Conservation (phyloP, 2,329 filamentous ascomycete genomes). For the Aspergillus sp. region DNA sequence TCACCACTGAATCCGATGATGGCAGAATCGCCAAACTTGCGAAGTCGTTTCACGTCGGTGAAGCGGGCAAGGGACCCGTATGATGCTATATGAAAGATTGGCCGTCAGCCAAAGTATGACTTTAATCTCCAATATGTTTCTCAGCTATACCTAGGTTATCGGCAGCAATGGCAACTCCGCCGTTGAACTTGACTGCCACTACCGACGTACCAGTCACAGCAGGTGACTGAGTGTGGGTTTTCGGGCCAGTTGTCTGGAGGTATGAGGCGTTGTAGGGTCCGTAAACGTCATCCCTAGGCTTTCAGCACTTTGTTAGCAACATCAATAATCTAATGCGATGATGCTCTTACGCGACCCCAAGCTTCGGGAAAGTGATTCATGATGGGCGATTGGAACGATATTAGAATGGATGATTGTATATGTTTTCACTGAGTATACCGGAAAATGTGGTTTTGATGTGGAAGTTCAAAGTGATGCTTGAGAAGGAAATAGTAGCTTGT, state of each 20-base stretch:
- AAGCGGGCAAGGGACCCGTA: slow-evolving; percentile 97
- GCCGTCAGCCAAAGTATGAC: background rate
- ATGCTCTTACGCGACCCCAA: slow-evolving; percentile 61
- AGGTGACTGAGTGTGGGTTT: slow-evolving; percentile 85
- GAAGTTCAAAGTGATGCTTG: slow-evolving; percentile 8
- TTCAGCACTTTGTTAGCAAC: slow-evolving; percentile 41
- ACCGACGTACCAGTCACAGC: slow-evolving; percentile 97
- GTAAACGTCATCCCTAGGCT: slow-evolving; percentile 98
- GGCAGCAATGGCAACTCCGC: slow-evolving; percentile 92
- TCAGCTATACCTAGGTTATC: slow-evolving; percentile 80
- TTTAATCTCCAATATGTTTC: slow-evolving; percentile 19
- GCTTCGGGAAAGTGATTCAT: slow-evolving; percentile 69
- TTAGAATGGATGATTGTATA: slow-evolving; percentile 10
- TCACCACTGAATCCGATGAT: slow-evolving; percentile 95
- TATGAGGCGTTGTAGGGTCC: slow-evolving; percentile 88
- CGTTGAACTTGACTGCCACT: slow-evolving; percentile 90
- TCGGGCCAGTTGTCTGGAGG: slow-evolving; percentile 70
- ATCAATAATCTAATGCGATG: slow-evolving; percentile 10
- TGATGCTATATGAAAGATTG: slow-evolving; percentile 64
- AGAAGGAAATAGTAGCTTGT: slow-evolving; percentile 22
- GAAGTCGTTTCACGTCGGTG: slow-evolving; percentile 93
- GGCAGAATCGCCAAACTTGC: slow-evolving; percentile 78
- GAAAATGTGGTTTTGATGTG: background rate
- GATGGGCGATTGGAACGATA: slow-evolving; percentile 25
- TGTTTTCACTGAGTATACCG: background rate